phyloP scores from a whole-genome alignment of 768 basidiomycete species.

The Suillus subaureus region DNA sequence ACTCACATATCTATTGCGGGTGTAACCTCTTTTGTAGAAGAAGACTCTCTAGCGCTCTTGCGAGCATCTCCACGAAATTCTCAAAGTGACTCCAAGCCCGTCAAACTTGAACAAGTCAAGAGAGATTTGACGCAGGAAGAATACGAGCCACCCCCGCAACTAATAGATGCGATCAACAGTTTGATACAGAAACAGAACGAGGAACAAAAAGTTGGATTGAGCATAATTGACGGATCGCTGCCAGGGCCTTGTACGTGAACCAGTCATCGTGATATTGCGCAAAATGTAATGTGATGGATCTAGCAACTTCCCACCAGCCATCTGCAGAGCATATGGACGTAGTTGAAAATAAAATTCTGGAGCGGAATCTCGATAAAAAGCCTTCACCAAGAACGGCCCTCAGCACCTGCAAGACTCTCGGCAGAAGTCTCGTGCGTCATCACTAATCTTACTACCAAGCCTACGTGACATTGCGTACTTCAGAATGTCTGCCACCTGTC shows the following conservation, averaged over 20 bases:
- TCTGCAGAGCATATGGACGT: conserved; percentile 18
- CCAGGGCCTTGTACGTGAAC: conserved; percentile 2
- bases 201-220: neutral
- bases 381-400: neutral
- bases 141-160: conserved; percentile 18
- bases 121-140: conserved; percentile 12
- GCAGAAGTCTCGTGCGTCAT: neutral
- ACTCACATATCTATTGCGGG: neutral
- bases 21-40: conserved; percentile 19
- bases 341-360: neutral
- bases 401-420: neutral
- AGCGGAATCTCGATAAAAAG: conserved; percentile 1
- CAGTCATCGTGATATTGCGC: neutral
- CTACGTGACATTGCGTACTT: neutral
- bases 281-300: neutral
- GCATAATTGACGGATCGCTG: neutral
- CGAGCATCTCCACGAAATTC: conserved; percentile 7
- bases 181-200: neutral
- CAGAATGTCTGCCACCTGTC: conserved; percentile 13
- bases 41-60: conserved; percentile 22
- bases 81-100: conserved; percentile 14
- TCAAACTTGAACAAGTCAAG: conserved; percentile 17
- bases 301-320: conserved; percentile 10
- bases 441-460: neutral
- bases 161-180: conserved; percentile 16